Evolutionary conservation across 176 grass and related monocot genomes (phyloP).

Genomic region (Musa acuminata): DNA sequence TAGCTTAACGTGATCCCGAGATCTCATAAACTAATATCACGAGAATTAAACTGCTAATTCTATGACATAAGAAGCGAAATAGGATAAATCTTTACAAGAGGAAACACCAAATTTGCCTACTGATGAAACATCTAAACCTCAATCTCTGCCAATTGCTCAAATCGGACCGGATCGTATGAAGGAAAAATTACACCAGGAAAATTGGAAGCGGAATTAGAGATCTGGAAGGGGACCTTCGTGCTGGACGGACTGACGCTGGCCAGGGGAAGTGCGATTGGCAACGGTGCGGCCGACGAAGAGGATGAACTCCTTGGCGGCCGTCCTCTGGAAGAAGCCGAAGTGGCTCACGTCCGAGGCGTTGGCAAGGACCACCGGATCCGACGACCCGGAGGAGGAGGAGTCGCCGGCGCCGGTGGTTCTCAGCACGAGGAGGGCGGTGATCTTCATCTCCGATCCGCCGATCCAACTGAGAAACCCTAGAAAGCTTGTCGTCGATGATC

Average conservation of each 20-base stretch:
- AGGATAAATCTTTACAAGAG: background rate
- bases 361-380: slow-evolving; percentile 65
- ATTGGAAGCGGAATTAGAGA: background rate
- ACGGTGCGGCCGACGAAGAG: slow-evolving; percentile 81
- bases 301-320: slow-evolving; percentile 82
- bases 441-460: slow-evolving; percentile 49
- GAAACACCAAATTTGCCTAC: background rate
- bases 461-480: background rate
- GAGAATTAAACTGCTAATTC: background rate
- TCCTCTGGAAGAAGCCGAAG: slow-evolving; percentile 87
- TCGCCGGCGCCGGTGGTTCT: slow-evolving; percentile 25
- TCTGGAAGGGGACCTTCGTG: slow-evolving; percentile 54
- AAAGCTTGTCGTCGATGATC: no score
- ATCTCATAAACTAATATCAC: background rate
- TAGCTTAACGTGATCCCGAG: background rate
- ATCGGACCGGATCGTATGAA: background rate
- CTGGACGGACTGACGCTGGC: slow-evolving; percentile 88
- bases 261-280: slow-evolving; percentile 52
- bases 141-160: background rate
- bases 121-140: background rate
- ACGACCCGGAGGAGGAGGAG: slow-evolving; percentile 23
- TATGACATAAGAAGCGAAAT: background rate
- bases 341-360: slow-evolving; percentile 93
- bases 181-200: background rate
- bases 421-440: slow-evolving; percentile 73